Base-by-base conservation (phyloP, 768 basidiomycete species). In the Macrolepiota fuliginosa region DNA sequence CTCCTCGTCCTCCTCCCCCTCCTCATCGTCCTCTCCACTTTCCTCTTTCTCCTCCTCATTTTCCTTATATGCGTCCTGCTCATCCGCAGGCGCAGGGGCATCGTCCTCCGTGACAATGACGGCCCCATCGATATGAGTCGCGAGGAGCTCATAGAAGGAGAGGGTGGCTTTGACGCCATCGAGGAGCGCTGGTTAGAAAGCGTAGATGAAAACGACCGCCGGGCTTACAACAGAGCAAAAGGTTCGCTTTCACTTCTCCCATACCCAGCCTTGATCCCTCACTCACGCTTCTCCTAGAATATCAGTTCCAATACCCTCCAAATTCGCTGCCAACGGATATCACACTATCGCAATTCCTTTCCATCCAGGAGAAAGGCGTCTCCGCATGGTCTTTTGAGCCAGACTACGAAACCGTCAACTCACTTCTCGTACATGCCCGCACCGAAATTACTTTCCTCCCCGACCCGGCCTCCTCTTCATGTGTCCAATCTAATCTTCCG, bases 321-420 rank as follows among this genome's bases (percentile, higher is more conserved):
- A 94, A 96, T 71, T 98, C 97, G n/a, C 81, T 90, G 47, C 93
- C 96, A 24, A 96, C 96, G 55, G 97, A 99, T 73, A 98, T 99
- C 75, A 99, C 96, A 0, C 81, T 99, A 56, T 96, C 96, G 9
- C 97, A 99, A 70, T 98, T 98, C 76, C 87, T 99, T 22, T 95
- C 96, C 27, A 99, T 99, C 61, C 97, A 99, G 72, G 97, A 99
- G 77, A 99, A 99, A 71, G 97, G 97, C 66, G 96, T 99, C 49
- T 96, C 96, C 27, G 97, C 97, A 17, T 99, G 97, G 97, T 95
- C 88, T 40, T 99, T 99, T 71, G 97, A 99, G 73, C 97, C 97
- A 37, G 97, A 98, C 73, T 98, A 96, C 72, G 96, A 98, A 75
- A 90, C 93, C 56, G 86, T 95, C 72, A 90, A 92, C 65, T 94